Conservation (phyloP, 177 flowering plant species). For the Vitis hybrid region DNA sequence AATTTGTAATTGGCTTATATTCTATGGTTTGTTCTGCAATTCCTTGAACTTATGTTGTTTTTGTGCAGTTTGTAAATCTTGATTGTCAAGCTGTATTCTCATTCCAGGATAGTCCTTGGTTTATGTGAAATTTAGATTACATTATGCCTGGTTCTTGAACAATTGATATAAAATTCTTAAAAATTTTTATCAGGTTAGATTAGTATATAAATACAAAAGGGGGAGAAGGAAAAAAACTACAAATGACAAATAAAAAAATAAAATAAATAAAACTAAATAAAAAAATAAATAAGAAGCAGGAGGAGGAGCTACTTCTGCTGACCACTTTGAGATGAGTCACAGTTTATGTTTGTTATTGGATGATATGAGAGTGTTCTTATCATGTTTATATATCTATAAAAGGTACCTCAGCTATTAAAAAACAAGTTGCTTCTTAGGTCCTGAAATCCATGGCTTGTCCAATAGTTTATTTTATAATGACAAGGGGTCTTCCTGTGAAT, state of each 20-base stretch:
- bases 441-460: neutral
- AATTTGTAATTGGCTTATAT: neutral
- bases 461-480: neutral
- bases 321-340: neutral
- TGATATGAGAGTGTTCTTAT: neutral
- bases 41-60: neutral
- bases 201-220: neutral
- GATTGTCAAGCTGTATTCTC: neutral
- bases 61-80: neutral
- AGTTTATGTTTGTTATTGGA: neutral
- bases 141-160: neutral
- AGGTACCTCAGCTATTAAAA: neutral
- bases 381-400: neutral
- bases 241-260: too few relatives aligned
- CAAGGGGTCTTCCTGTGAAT: neutral
- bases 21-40: neutral
- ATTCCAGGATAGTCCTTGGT: neutral
- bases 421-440: neutral
- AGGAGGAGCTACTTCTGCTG: too few relatives aligned
- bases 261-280: neutral
- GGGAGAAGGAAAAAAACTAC: neutral
- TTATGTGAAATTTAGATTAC: neutral
- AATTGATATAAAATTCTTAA: neutral
- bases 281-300: neutral
- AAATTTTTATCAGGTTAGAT: neutral